Evolutionary conservation across 768 basidiomycete genomes (phyloP), one percentile per base, ranked within the genome.

Genomic region (Leccinum uliginosum): DNA sequence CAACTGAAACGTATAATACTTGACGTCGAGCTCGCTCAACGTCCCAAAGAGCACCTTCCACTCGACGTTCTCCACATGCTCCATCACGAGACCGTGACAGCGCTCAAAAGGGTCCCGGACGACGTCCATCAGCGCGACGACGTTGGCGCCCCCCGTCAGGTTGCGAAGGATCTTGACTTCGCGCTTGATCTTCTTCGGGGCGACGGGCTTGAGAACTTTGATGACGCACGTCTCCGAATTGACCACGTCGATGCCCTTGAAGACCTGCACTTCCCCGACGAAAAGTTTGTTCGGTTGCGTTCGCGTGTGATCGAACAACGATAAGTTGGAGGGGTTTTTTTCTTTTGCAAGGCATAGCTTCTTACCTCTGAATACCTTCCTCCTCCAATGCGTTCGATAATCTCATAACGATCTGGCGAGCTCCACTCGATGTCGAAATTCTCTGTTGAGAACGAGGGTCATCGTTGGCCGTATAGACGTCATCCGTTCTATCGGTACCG

Each of bases 111-210:
- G 75, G 67, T 89, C 86, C 56, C 84, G 75, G 10, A 88, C 86
- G 40, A 87, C 84, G 65, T 89, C 87, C 62, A 85, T 70, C 55
- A 89, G 66, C 4, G 75, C 78, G 59, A 89, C 78, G 54, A 88
- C 76, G 73, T 88, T 89, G n/a, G 84, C 81, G 3, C 85, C 86
- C 8, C 87, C 86, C 8, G 83, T 79, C 26, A 89, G 67, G 68
- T 87, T 86, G 57, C 82, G 80, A 50, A 89, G 72, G 56, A 88
- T 83, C 74, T 88, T 87, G 71, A 89, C 83, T 70, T 89, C 87
- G 29, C 86, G 77, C 73, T 86, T 85, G 68, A 87, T 83, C 76
- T 88, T 88, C 78, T 80, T 70, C 76, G 65, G 56, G 38, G 72
- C 84, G 43, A 88, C 85, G 23, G 86, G 86, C 64, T 89, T 89